Evolutionary conservation across 768 basidiomycete genomes (phyloP), one percentile per base, ranked within the genome.

Genomic region (Symmetrospora coprosmae): DNA sequence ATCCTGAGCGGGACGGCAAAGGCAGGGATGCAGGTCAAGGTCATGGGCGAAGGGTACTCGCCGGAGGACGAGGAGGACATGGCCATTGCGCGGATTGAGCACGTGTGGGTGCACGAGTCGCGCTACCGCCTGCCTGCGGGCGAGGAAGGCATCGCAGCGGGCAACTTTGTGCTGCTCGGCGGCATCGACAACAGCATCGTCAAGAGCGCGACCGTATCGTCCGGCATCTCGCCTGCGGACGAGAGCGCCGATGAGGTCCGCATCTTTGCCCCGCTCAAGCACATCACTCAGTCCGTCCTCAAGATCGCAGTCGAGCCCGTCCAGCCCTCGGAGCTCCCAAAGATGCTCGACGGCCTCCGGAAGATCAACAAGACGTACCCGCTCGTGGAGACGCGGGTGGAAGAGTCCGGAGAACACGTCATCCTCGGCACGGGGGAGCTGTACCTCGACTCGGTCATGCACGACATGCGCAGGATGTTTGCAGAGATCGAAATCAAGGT

Each of bases 401-500:
- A 99, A 73, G 94, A 99, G 73, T 88, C 86, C 52, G 94, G 94
- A 19, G 94, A 99, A 71, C 94, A 99, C 71, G 87, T 99, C 61
- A 74, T 99, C 63, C 82, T 97, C 64, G 94, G 94, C 51, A 96
- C 94, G 1, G 94, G 94, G 49, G 94, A 99, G 71, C 76, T 99
- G 50, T 97, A 92, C 74, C 77, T 99, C 68, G 94, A 99, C 71
- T 92, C 85, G 65, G 86, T 92, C 43, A 83, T 99, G 83, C 92
- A 99, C 69, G 94, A 99, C 73, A 74, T 99, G 50, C 78, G 94
- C 63, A 81, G 79, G 63, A 70, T 97, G 62, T 99, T 92, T 75
- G 83, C 90, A 30, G 94, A 99, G 76, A 94, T 97, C 67, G 94
- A 99, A 78, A 96, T 99, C 78, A 99, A 99, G 77, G 90, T 97